Base-by-base conservation (phyloP, 352 stramenopile species). In the Globisporangium rhizosaccharum region DNA sequence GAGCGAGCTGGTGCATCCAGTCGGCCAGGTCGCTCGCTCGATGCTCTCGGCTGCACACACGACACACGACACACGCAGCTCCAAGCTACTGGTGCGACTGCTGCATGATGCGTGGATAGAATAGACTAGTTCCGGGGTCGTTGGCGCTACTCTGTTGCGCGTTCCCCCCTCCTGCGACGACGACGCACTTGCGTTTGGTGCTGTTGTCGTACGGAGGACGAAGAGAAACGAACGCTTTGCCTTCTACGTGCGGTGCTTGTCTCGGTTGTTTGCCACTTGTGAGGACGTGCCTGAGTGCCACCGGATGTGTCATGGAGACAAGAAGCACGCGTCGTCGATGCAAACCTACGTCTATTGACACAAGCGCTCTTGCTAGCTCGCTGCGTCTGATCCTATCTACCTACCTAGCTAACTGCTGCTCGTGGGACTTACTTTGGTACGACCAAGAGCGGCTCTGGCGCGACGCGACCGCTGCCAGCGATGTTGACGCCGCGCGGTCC, bases 101-200 rank as follows among this genome's bases (percentile, higher is more conserved):
- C 59, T 53, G 56, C 57, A 67, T 57, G 37, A 69, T 67, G 55
- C 64, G 57, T 66, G 67, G 66, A 82, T 90, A 88, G 78, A 88
- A 75, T 91, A 88, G 79, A 87, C 71, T 83, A 90, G 78, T 88
- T 87, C 81, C 81, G 88, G 70, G 75, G 76, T 90, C 59, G 81
- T 90, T 66, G 79, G 81, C 76, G 76, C 81, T 90, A 87, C 79
- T 85, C 72, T 75, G 70, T 78, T 65, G 72, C 62, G 61, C 72
- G 63, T 72, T 67, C 55, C 51, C 51, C 41, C 41, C 41, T 46
- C 15, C 14, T 20, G 41, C 41, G 41, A 46, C 18, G 39, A 17
- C 39, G 39, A 44, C 12, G 28, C 28, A 33, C 28, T 3, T 33
- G 28, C 28, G 28, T 33, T 1, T 33, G 6, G 1, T 33, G 33